Conservation (phyloP, 345 rosid species). For the Erodium maritimum region DNA sequence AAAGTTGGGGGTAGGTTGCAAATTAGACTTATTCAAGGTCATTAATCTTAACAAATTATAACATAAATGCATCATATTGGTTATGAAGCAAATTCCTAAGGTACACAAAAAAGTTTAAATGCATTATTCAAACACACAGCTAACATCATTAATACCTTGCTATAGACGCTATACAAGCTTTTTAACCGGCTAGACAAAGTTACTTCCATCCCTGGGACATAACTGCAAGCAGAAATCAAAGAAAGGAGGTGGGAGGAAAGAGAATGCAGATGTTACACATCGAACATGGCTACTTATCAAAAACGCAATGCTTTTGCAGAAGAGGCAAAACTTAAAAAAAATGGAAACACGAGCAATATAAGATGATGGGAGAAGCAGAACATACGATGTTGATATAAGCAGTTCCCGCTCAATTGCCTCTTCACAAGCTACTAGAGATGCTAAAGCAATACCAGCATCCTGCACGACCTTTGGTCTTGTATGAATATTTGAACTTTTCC, state of each 20-base stretch:
- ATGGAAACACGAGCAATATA: constrained; percentile 6
- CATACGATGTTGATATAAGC: constrained; percentile 58
- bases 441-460: constrained; percentile 59
- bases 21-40: not conserved
- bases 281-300: not conserved
- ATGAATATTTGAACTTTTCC: constrained; percentile 21
- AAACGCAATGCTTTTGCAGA: not conserved
- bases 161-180: constrained; percentile 54
- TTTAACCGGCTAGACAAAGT: constrained; percentile 55
- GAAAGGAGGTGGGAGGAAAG: not conserved
- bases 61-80: not conserved
- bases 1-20: not conserved
- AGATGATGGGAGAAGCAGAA: constrained; percentile 9
- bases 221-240: constrained; percentile 28
- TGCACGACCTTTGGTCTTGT: constrained; percentile 43
- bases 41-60: not conserved
- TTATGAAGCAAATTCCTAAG: not conserved
- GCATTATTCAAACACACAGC: not conserved
- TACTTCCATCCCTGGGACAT: constrained; percentile 75
- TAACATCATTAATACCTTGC: constrained; percentile 36
- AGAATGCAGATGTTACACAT: constrained; percentile 6
- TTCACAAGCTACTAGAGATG: constrained; percentile 53
- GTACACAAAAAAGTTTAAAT: not conserved
- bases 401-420: constrained; percentile 56
- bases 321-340: not conserved